Evolutionary conservation across 202 grass and related monocot species (phyloP), one percentile per base, ranked within the genome.

Genomic region (Zoysia matrella): DNA sequence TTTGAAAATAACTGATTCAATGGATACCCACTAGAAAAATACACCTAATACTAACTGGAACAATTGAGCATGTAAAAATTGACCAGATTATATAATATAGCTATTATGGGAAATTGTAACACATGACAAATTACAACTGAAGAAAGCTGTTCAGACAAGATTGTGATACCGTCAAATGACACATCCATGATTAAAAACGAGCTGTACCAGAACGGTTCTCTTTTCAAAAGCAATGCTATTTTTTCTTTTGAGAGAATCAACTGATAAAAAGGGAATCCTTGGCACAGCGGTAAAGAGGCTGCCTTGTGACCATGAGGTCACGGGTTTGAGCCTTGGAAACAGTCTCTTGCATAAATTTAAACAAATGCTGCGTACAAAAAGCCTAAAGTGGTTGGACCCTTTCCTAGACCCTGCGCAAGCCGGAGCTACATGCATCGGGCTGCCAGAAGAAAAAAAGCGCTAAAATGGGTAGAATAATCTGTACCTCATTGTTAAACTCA

Each of bases 401-500:
- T 36, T 36, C 30, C 30, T 1, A 36, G 30, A 36, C 30, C 30
- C 30, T 36, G 30, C 30, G 30, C 30, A 36, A 36, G 30, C 30
- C 30, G 30, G 30, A 36, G 30, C 30, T 36, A 36, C 30, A 36
- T 36, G 30, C 30, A 36, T 36, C 30, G 30, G 30, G 1, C 30
- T 36, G 30, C 30, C 30, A 36, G 30, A 36, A 36, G 30, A 36
- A 53, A 53, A 53, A 3, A 13, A 12, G 53, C 62, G 40, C 50
- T 14, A 81, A 22, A 36, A 36, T 69, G 57, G 72, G 22, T 47
- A 84, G 50, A 63, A n/a, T 65, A 50, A 68, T 55, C 18, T 47
- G 39, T 87, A 97, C 92, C 90, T 97, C 94, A 73, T 94, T 97
- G 81, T 94, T 85, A 80, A 97, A 97, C 81, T 92, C 90, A 41